Evolutionary conservation across 371 early-diverging fungal genomes (phyloP).

Genomic region (Actinomucor elegans): DNA sequence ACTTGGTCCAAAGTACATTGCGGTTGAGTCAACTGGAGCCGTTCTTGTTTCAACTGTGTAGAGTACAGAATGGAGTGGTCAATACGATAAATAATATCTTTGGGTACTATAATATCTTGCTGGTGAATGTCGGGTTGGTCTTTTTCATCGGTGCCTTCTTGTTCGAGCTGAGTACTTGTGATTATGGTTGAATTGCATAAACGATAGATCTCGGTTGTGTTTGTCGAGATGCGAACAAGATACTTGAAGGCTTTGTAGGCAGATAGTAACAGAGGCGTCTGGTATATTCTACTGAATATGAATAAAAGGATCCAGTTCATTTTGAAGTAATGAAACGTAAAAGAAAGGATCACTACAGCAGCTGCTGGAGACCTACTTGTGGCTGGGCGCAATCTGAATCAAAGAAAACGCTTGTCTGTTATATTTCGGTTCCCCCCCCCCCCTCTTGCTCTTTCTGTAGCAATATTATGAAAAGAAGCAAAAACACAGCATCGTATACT

Average conservation of each 20-base stretch:
- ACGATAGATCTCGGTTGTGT: conserved; percentile 67
- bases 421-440: too few species aligned
- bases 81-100: conserved; percentile 14
- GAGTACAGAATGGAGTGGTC: conserved; percentile 60
- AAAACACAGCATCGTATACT: background rate
- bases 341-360: too few species aligned
- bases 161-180: conserved; percentile 18
- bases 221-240: conserved; percentile 42
- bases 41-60: conserved; percentile 49
- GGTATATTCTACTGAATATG: conserved; percentile 54
- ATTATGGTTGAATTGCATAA: conserved; percentile 48
- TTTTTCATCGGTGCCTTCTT: conserved; percentile 16
- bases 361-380: too few species aligned
- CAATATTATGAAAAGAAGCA: background rate
- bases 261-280: conserved; percentile 44
- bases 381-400: too few species aligned
- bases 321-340: background rate
- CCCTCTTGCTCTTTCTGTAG: too few species aligned
- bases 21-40: conserved; percentile 45
- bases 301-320: conserved; percentile 52
- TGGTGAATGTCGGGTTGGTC: conserved; percentile 6
- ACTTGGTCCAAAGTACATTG: conserved; percentile 41
- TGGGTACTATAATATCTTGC: background rate
- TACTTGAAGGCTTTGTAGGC: conserved; percentile 58
- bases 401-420: too few species aligned